Conservation (phyloP, 129 eudicot genomes). For the Tanacetum coccineum region DNA sequence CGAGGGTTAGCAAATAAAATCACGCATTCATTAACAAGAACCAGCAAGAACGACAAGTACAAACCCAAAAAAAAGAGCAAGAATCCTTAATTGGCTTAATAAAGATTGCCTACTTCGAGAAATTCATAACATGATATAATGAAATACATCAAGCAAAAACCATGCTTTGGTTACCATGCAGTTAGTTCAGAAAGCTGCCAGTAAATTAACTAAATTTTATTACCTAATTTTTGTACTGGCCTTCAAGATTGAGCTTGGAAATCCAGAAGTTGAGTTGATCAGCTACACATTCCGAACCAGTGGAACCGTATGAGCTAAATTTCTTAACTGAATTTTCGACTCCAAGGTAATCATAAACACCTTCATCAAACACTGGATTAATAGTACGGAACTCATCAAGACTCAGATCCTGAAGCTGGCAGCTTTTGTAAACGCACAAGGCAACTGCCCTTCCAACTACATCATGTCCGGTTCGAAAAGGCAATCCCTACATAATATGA, state of each 20-base stretch:
- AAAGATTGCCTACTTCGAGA: not conserved
- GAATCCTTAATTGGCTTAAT: not conserved
- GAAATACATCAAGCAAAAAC: not conserved
- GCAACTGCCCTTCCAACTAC: constrained; percentile 93
- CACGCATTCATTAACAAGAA: too few relatives aligned
- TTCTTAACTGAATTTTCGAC: constrained; percentile 86
- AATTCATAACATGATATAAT: not conserved
- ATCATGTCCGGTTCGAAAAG: constrained; percentile 93
- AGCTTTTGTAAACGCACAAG: constrained; percentile 64
- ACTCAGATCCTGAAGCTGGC: constrained; percentile 65
- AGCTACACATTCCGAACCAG: constrained; percentile 94
- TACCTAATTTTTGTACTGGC: constrained; percentile 11
- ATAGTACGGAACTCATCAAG: constrained; percentile 64
- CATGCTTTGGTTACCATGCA: not conserved
- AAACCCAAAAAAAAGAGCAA: not conserved
- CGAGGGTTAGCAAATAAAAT: too few relatives aligned
- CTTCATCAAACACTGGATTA: constrained; percentile 49
- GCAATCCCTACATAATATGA: constrained; percentile 56
- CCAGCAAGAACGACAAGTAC: not conserved
- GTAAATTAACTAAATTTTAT: not conserved
- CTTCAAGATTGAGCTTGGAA: constrained; percentile 35
- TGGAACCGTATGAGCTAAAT: constrained; percentile 90
- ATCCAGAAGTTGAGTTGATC: constrained; percentile 74
- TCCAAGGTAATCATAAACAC: constrained; percentile 83
- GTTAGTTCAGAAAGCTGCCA: not conserved